Conservation (phyloP, 768 basidiomycete genomes). For the Steccherinum ochraceum region DNA sequence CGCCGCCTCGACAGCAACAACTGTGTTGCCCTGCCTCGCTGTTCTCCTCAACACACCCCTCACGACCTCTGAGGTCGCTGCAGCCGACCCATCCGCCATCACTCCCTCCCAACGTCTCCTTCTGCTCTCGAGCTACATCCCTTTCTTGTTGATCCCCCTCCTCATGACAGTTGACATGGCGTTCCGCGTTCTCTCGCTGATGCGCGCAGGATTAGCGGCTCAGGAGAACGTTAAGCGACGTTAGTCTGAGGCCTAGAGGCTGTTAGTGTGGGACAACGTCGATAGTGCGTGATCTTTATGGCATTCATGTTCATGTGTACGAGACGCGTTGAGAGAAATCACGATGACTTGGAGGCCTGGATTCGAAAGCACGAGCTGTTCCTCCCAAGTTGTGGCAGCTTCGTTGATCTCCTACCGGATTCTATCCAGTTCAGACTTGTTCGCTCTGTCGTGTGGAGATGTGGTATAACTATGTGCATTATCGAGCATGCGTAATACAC, state of each 20-base stretch:
- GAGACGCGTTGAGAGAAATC: no score
- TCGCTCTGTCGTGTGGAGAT: no score
- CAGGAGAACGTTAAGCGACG: not conserved
- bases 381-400: no score
- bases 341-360: no score
- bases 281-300: no score
- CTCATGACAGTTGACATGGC: conserved; percentile 73
- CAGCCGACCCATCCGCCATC: conserved; percentile 31
- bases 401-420: no score
- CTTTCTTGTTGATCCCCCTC: conserved; percentile 69
- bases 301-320: no score
- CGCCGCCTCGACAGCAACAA: conserved; percentile 73
- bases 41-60: conserved; percentile 50
- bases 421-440: no score
- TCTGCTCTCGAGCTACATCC: conserved; percentile 65
- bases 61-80: conserved; percentile 27
- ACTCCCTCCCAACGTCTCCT: conserved; percentile 45
- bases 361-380: no score
- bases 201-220: conserved; percentile 2
- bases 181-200: conserved; percentile 20
- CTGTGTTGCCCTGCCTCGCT: conserved; percentile 65
- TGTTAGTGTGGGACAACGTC: not conserved
- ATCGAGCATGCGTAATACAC: not conserved
- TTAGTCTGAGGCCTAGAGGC: not conserved
- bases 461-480: no score